Conservation (phyloP, 768 basidiomycete species). For the Leccinum obscurum region DNA sequence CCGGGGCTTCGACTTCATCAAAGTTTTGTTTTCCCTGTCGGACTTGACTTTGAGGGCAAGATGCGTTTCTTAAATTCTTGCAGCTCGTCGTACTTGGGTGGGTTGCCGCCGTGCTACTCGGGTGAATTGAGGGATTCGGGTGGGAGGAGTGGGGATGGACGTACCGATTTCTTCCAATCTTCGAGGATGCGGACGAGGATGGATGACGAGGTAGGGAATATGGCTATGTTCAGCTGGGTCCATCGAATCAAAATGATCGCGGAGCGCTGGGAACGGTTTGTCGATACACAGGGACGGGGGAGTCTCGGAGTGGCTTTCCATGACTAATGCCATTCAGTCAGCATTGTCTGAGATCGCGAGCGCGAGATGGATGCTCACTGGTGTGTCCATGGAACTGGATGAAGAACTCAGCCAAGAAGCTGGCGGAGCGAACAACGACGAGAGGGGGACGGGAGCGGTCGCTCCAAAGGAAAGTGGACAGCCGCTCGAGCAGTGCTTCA, state of each 20-base stretch:
- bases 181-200: conserved; percentile 73
- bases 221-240: conserved; percentile 90
- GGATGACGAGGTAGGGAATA: conserved; percentile 86
- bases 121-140: neutral
- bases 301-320: conserved; percentile 84
- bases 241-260: conserved; percentile 74
- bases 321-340: conserved; percentile 49
- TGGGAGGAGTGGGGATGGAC: conserved; percentile 23
- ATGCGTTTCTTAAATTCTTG: conserved; percentile 74
- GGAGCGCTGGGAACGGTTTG: conserved; percentile 81
- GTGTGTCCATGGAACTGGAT: conserved; percentile 89
- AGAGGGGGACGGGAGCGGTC: conserved; percentile 62
- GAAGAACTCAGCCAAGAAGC: conserved; percentile 87
- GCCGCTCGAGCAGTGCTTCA: conserved; percentile 49
- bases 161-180: conserved; percentile 76
- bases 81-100: conserved; percentile 61
- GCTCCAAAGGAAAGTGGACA: conserved; percentile 70
- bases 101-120: conserved; percentile 62
- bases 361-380: conserved; percentile 47
- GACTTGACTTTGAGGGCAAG: conserved; percentile 58
- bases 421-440: conserved; percentile 80
- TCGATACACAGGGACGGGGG: conserved; percentile 80
- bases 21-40: conserved; percentile 85
- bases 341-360: neutral
- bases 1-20: conserved; percentile 90